Conservation (phyloP, 2,329 filamentous ascomycete genomes). For the Aspergillus ibericus region DNA sequence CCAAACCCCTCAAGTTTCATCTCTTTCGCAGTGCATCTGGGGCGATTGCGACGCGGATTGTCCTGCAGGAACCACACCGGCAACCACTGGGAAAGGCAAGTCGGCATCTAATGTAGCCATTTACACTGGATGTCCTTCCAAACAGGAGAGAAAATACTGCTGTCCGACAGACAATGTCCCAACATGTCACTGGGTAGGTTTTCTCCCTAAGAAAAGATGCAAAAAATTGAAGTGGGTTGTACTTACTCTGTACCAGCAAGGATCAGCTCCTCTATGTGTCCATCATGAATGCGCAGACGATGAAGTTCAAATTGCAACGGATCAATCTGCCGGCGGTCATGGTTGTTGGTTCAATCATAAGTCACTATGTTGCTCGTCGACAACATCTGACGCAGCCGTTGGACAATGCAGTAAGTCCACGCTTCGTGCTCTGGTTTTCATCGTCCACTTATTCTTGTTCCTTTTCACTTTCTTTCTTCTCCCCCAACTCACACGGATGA, state of each 20-base stretch:
- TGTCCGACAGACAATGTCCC: not conserved
- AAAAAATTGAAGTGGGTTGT: not conserved
- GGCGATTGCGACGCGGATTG: not conserved
- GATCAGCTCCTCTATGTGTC: not conserved
- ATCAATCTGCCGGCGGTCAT: not conserved
- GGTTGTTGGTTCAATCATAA: not conserved
- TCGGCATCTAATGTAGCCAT: not conserved
- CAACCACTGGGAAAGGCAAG: not conserved
- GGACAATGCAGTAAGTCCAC: not conserved
- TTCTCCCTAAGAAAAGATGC: not conserved
- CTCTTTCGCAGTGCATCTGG: not conserved
- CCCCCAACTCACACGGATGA: not conserved
- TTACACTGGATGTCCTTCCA: not conserved
- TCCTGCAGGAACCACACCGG: not conserved
- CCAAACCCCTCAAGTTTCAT: not conserved
- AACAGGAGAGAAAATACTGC: not conserved
- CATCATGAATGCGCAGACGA: not conserved
- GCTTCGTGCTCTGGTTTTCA: too few species aligned
- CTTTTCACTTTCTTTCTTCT: not conserved
- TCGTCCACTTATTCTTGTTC: too few species aligned
- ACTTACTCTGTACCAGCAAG: not conserved
- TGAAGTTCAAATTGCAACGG: not conserved
- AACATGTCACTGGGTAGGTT: not conserved
- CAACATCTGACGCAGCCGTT: not conserved
- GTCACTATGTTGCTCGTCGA: not conserved